phyloP scores from a whole-genome alignment of 2,329 filamentous ascomycete genomes.

The Fusarium ambrosium region DNA sequence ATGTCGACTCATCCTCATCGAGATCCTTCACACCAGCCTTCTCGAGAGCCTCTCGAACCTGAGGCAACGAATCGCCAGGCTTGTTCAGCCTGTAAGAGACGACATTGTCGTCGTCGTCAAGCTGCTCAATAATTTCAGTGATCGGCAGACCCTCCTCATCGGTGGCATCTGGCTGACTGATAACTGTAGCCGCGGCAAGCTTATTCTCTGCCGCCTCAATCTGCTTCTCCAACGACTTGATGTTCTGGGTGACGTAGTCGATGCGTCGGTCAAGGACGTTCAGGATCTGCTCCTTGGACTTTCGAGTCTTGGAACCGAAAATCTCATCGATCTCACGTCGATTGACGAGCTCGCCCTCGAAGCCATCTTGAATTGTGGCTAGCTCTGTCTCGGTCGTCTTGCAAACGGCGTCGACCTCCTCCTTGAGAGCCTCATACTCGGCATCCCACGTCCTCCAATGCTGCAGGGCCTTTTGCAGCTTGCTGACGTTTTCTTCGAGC shows the following conservation, averaged over 20 bases:
- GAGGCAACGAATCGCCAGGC: conserved; percentile 76
- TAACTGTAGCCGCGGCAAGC: conserved; percentile 72
- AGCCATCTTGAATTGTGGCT: conserved; percentile 67
- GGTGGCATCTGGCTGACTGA: conserved; percentile 70
- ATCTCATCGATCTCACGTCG: conserved; percentile 68
- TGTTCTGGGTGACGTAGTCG: conserved; percentile 90
- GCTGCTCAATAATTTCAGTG: conserved; percentile 90
- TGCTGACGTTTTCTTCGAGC: conserved; percentile 78
- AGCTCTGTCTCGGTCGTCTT: conserved; percentile 64
- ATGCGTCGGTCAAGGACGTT: conserved; percentile 77
- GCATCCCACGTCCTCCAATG: conserved; percentile 94
- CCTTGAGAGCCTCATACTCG: conserved; percentile 90
- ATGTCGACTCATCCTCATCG: conserved; percentile 23
- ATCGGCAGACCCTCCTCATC: conserved; percentile 82
- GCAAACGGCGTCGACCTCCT: conserved; percentile 76
- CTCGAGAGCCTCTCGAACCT: conserved; percentile 78
- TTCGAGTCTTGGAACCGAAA: conserved; percentile 50
- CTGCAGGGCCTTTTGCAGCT: conserved; percentile 80
- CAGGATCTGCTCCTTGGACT: conserved; percentile 64
- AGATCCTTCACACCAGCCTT: conserved; percentile 78
- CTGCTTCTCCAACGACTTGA: conserved; percentile 79
- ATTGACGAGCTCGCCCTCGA: conserved; percentile 73
- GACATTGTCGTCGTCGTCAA: conserved; percentile 92
- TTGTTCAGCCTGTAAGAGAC: conserved; percentile 75
- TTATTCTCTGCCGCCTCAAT: conserved; percentile 78